phyloP scores from a whole-genome alignment of 2,329 filamentous ascomycete genomes.

The Trichoderma aggressivum region DNA sequence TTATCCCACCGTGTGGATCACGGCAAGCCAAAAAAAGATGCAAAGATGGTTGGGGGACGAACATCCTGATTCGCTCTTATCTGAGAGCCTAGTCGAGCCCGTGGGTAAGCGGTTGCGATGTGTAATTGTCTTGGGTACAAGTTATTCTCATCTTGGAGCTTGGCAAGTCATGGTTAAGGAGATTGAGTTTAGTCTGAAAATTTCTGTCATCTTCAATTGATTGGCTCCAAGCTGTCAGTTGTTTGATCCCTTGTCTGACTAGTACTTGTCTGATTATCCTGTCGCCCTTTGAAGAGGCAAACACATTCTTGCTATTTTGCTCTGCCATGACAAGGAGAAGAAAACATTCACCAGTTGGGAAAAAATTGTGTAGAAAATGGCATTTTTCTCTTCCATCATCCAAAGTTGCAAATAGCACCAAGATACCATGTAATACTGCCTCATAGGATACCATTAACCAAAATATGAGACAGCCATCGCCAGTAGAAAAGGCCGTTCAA shows the following conservation, averaged over 20 bases:
- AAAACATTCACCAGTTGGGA: no score
- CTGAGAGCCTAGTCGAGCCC: not conserved
- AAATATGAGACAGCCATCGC: not conserved
- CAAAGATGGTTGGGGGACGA: slow-evolving; percentile 8
- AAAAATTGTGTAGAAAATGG: no score
- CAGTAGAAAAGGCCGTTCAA: not conserved
- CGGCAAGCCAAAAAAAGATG: not conserved
- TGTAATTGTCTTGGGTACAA: slow-evolving; percentile 9
- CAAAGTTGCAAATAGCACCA: not conserved
- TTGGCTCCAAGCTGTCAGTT: no score
- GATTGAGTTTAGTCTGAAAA: not conserved
- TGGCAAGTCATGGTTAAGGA: not conserved
- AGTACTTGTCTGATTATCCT: no score
- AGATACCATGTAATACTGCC: not conserved
- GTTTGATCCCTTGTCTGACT: no score
- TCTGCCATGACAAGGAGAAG: no score
- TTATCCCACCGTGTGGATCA: slow-evolving; percentile 4
- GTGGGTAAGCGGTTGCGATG: not conserved
- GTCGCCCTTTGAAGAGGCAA: no score
- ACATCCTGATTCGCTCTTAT: not conserved
- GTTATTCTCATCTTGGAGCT: not conserved
- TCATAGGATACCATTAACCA: not conserved
- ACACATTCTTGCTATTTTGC: no score
- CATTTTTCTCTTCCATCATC: no score
- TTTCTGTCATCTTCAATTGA: not conserved